Conservation (phyloP, 495 filamentous ascomycete species). For the Penicillium malachiteum region DNA sequence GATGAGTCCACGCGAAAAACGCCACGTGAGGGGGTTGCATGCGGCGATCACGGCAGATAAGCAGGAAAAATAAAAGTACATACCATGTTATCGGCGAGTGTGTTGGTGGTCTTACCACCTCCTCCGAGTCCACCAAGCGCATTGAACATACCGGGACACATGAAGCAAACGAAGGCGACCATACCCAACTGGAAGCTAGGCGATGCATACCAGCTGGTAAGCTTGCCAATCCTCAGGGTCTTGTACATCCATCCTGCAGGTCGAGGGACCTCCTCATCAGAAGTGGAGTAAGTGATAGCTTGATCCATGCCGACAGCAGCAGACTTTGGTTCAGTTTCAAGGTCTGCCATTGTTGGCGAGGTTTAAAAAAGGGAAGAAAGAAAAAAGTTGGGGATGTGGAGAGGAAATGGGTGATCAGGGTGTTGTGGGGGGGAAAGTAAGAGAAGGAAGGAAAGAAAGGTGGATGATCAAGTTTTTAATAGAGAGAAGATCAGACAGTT, state of each 20-base stretch:
- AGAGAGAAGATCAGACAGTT: too few species aligned
- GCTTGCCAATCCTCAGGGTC: slow-evolving; percentile 44
- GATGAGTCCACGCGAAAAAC: neutral
- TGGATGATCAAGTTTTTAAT: neutral
- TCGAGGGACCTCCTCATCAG: slow-evolving; percentile 6
- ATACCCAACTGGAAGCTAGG: slow-evolving; percentile 55
- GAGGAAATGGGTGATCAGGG: neutral
- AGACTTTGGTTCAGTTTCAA: slow-evolving; percentile 10
- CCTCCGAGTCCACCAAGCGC: slow-evolving; percentile 56
- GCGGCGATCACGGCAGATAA: too few species aligned
- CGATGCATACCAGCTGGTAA: slow-evolving; percentile 67
- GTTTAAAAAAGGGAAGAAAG: neutral
- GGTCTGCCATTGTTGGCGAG: slow-evolving; percentile 14
- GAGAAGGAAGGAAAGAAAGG: slow-evolving; percentile 2
- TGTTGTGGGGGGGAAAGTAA: neutral
- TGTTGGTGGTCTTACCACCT: slow-evolving; percentile 45
- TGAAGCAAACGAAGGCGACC: slow-evolving; percentile 68
- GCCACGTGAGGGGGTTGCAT: too few species aligned
- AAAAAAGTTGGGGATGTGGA: neutral
- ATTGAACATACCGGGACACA: slow-evolving; percentile 84
- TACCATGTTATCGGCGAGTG: slow-evolving; percentile 42
- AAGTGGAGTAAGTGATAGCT: neutral
- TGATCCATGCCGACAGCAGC: slow-evolving; percentile 9
- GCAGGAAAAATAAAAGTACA: neutral
- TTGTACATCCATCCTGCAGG: slow-evolving; percentile 52